Evolutionary conservation across 352 stramenopile genomes (phyloP).

Genomic region (Pythium apleroticum): DNA sequence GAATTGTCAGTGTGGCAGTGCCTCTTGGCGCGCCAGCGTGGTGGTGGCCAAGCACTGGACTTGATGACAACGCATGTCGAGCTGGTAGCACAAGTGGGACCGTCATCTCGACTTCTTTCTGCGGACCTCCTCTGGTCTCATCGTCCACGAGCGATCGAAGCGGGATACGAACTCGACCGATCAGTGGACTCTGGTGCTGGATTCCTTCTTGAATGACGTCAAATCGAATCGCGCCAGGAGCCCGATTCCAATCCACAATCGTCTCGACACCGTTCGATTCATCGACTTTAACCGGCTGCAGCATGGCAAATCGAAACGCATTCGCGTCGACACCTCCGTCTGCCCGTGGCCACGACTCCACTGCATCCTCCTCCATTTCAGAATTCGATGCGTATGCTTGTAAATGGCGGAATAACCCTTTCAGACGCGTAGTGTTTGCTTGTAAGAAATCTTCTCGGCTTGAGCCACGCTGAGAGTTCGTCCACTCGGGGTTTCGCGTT

Average conservation of each 20-base stretch:
- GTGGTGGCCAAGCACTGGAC: too few species aligned
- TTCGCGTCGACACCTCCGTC: slow-evolving; percentile 28
- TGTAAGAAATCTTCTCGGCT: slow-evolving; percentile 23
- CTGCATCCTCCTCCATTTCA: slow-evolving; percentile 34
- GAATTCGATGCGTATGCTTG: slow-evolving; percentile 25
- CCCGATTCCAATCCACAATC: slow-evolving; percentile 26
- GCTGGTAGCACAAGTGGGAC: slow-evolving; percentile 23
- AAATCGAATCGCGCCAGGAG: slow-evolving; percentile 32
- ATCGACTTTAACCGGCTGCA: slow-evolving; percentile 29
- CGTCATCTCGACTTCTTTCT: slow-evolving; percentile 28
- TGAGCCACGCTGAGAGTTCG: slow-evolving; percentile 14
- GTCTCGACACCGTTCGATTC: slow-evolving; percentile 20
- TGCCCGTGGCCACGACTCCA: slow-evolving; percentile 30
- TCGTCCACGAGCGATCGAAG: slow-evolving; percentile 30
- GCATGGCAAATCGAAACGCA: slow-evolving; percentile 36
- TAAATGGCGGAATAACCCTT: slow-evolving; percentile 26
- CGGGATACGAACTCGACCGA: slow-evolving; percentile 30
- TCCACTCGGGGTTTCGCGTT: slow-evolving; percentile 27
- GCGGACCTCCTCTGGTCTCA: slow-evolving; percentile 24
- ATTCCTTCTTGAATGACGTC: slow-evolving; percentile 35
- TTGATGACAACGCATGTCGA: background rate
- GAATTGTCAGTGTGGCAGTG: slow-evolving; percentile 25
- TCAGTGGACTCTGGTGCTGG: slow-evolving; percentile 7
- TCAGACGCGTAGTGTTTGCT: slow-evolving; percentile 30
- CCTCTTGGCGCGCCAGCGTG: too few species aligned